Percentiles rank a stretch among this genome's conserved stretches.
phyloP scores from a whole-genome alignment of 345 rosid species.

The Mangifera indica region DNA sequence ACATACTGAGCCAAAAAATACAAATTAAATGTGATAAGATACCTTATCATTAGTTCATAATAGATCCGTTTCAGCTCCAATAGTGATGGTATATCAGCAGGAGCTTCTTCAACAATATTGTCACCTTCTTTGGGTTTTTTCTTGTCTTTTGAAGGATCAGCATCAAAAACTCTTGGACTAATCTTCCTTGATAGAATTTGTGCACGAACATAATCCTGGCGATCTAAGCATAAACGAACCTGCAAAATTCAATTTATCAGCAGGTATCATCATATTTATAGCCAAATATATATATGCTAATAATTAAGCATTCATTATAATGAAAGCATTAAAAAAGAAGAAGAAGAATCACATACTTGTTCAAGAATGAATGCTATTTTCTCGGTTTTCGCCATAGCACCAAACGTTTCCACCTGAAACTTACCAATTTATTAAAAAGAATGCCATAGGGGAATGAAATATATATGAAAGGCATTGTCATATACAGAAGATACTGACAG shows the following conservation, averaged over 20 bases:
- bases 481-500: conserved; percentile 46
- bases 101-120: conserved; percentile 80
- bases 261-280: background rate
- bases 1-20: no score
- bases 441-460: background rate
- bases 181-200: conserved; percentile 96
- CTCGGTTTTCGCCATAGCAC: conserved; percentile 97
- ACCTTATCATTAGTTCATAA: conserved; percentile 93
- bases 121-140: conserved; percentile 95
- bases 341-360: conserved; percentile 54
- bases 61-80: conserved; percentile 78
- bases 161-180: conserved; percentile 81
- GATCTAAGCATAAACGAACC: conserved; percentile 90
- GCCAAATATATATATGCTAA: background rate
- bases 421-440: conserved; percentile 39
- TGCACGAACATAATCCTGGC: conserved; percentile 86
- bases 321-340: background rate
- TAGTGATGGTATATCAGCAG: conserved; percentile 89
- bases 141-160: conserved; percentile 73
- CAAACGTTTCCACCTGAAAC: conserved; percentile 89
- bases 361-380: conserved; percentile 95
- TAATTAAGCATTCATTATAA: background rate
- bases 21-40: background rate
- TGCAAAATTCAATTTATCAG: conserved; percentile 29
- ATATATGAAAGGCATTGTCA: background rate